Evolutionary conservation across 768 basidiomycete species (phyloP).

Genomic region (Auricularia cornea): DNA sequence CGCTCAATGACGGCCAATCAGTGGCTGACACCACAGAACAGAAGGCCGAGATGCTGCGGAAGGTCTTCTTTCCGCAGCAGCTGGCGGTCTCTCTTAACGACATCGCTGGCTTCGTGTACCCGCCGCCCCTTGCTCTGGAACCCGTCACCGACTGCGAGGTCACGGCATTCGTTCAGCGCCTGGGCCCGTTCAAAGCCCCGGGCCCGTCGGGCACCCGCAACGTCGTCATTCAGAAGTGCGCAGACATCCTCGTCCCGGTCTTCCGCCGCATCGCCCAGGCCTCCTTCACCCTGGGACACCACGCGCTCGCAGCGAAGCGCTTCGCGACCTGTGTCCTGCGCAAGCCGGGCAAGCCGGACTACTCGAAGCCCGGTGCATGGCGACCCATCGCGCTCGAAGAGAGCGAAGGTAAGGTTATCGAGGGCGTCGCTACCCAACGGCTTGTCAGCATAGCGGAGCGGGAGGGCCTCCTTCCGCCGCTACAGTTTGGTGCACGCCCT

Average conservation of each 20-base stretch:
- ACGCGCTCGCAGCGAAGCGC: not conserved
- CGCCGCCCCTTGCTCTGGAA: not conserved
- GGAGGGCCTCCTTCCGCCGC: constrained; percentile 6
- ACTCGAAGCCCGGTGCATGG: constrained; percentile 10
- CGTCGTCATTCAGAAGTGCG: not conserved
- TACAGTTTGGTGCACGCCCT: constrained; percentile 11
- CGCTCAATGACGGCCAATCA: not conserved
- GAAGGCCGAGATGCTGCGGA: not conserved
- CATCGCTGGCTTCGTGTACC: not conserved
- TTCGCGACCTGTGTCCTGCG: constrained; percentile 7
- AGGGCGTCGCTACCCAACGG: not conserved
- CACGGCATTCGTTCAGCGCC: not conserved
- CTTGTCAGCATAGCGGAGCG: not conserved
- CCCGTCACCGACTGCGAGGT: not conserved
- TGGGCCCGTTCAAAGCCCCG: not conserved
- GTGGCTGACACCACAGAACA: not conserved
- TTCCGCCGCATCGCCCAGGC: not conserved
- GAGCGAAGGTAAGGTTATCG: constrained; percentile 4
- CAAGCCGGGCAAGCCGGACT: constrained; percentile 10
- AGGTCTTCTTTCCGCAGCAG: not conserved
- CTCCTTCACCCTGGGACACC: not conserved
- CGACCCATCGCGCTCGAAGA: constrained; percentile 10
- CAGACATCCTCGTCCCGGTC: not conserved
- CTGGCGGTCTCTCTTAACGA: not conserved
- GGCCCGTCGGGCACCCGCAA: not conserved